Evolutionary conservation across 106 monocot genomes (phyloP), one percentile per base, ranked within the genome.

Genomic region (Dioscorea zingiberensis): DNA sequence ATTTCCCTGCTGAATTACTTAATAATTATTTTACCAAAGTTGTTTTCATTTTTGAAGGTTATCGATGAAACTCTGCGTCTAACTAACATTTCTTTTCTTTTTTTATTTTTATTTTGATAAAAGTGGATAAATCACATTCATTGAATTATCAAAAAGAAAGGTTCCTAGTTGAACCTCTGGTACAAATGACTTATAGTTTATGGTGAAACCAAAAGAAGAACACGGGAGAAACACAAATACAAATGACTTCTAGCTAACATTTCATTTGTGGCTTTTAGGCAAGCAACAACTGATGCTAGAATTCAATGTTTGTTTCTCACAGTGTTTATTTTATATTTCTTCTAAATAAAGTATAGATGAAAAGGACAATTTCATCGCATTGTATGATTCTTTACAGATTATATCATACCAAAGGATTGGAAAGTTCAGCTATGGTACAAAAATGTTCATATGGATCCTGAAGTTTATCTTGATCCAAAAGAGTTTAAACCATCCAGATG

Each of bases 41-140:
- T n/a, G n/a, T n/a, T n/a, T n/a, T n/a, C n/a, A n/a, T n/a, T n/a
- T n/a, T n/a, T n/a, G n/a, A n/a, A n/a, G 82, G 79, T 92, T 25
- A 79, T 92, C 48, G 91, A 97, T 64, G 97, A 97, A 78, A 86
- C 88, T 13, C 58, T 97, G 24, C 88, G 97, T n/a, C n/a, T n/a
- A n/a, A n/a, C n/a, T n/a, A n/a, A n/a, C n/a, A n/a, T n/a, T n/a
- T n/a, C n/a, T n/a, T n/a, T n/a, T n/a, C n/a, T n/a, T n/a, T n/a
- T n/a, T n/a, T n/a, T n/a, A n/a, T n/a, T n/a, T n/a, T n/a, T n/a
- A n/a, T n/a, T n/a, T n/a, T n/a, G n/a, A n/a, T n/a, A n/a, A n/a
- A n/a, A n/a, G n/a, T n/a, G n/a, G n/a, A n/a, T n/a, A n/a, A n/a
- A n/a, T n/a, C n/a, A n/a, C n/a, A n/a, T n/a, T n/a, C n/a, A n/a